Base-by-base conservation (phyloP, 2,329 filamentous ascomycete genomes). In the Botrytis tulipae region DNA sequence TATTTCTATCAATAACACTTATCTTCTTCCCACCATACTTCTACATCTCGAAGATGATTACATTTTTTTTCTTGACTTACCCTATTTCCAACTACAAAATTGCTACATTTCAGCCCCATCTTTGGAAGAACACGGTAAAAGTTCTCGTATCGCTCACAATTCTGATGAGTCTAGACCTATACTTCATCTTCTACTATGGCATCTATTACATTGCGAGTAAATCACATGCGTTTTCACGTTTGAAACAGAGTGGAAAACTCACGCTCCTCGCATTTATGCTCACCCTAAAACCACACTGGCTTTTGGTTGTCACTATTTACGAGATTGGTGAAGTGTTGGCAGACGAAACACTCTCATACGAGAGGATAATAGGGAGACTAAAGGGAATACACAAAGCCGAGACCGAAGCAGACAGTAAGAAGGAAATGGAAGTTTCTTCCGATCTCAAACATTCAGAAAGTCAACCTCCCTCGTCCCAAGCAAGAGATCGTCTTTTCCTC, bases 131-230 rank as follows among this genome's bases (percentile, higher is more conserved):
- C 20, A 48, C 46, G 3, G 20, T 0, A 10, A 48, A 25, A 48
- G 1, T 25, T 48, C 3, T 48, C 20, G 18, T 48, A 25, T 22
- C 46, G 46, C 48, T 51, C 48, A 6, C 12, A 4, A 1, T 51
- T 5, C 4, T n/a, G 10, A n/a, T 14, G 4, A 18, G 4, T n/a
- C 4, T 51, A 51, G 10, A n/a, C 2, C 10, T 5, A 0, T 4
- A 12, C 25, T 51, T 14, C 25, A 25, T 51, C 48, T 0, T 51
- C 12, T n/a, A n/a, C 48, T 25, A 51, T 51, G 10, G 1, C 12
- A 1, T n/a, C 22, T 51, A 51, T 51, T 10, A 51, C 12, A n/a
- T 51, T 7, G 22, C 10, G 4, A 4, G 48, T 2, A 6, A 51
- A 25, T n/a, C 6, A 14, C 25, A 14, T n/a, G 10, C 25, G 10